Evolutionary conservation across 352 stramenopile genomes (phyloP), one percentile per base, ranked within the genome.

Genomic region (Aphanomyces cochlioides): DNA sequence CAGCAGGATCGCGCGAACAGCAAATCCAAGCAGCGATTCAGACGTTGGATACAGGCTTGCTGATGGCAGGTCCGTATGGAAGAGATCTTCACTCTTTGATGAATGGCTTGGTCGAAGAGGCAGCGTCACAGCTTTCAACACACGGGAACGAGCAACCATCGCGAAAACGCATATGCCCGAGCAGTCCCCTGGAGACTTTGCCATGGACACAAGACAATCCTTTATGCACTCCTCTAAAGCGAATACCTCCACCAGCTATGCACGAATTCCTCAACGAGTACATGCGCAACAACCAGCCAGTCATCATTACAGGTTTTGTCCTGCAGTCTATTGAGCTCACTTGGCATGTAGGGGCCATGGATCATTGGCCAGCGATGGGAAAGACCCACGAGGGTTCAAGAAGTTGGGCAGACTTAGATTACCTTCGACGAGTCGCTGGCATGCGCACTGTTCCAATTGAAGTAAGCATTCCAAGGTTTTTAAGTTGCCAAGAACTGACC

Each of bases 391-490:
- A 82, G 7, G 56, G 71, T 1, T 47, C 70, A 43, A 79, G 82
- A 53, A 74, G 73, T 6, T 96, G 88, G 88, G 74, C 77, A 37
- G 63, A 87, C 41, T 37, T 92, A 7, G 59, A 77, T n/a, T 95
- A 95, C 73, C 78, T 96, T 47, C 81, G 84, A 34, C 74, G 73
- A 45, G 74, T 93, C n/a, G 85, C 85, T 41, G 87, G 88, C 12
- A 69, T 77, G 50, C 87, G 88, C 56, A 93, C 87, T 1, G 84
- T 96, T 3, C 87, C 88, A 1, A 73, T 96, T n/a, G 88, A 96
- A 77, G 87, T 91, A n/a, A 21, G 50, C 2, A 28, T 28, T 28
- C 28, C 28, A 2, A 28, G 28, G 28, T 28, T 28, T 28, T 28
- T 0, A 28, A 28, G 28, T 28, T 28, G 28, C 28, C 28, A 28